Evolutionary conservation across 2,329 filamentous ascomycete genomes (phyloP).

Genomic region (Xylariomycetidae sp.): DNA sequence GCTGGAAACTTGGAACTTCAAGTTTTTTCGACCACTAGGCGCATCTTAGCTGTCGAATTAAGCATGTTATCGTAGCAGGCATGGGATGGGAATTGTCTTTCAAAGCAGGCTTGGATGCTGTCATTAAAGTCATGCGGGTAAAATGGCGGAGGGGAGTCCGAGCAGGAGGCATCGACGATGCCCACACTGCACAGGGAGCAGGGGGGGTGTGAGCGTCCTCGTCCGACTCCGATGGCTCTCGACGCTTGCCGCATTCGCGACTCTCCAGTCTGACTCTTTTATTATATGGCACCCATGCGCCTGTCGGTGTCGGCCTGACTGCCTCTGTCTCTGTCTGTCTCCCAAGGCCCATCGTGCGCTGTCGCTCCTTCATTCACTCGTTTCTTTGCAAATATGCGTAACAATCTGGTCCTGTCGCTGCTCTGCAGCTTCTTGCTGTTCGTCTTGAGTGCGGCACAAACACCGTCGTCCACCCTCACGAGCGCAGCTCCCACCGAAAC

Average conservation of each 20-base stretch:
- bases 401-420: constrained; percentile 18
- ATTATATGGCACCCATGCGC: too few species aligned
- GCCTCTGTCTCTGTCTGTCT: constrained; percentile 1
- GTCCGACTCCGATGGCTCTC: too few species aligned
- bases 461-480: constrained; percentile 22
- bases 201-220: too few species aligned
- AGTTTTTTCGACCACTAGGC: constrained; percentile 10
- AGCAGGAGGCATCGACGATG: constrained; percentile 6
- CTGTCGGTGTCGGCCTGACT: constrained; percentile 4
- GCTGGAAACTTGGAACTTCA: constrained; percentile 17
- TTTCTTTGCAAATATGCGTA: constrained; percentile 16
- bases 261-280: too few species aligned
- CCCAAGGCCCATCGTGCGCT: constrained; percentile 5
- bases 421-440: constrained; percentile 27
- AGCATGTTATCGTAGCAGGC: constrained; percentile 7
- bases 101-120: too few species aligned
- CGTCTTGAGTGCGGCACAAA: constrained; percentile 27
- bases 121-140: constrained; percentile 17
- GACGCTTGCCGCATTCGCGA: constrained; percentile 3
- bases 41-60: constrained; percentile 11
- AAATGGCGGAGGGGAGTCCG: constrained; percentile 12
- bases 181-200: too few species aligned
- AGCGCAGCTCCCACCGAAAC: constrained; percentile 10
- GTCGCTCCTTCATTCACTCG: constrained; percentile 12
- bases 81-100: constrained; percentile 4